Evolutionary conservation across 768 basidiomycete genomes (phyloP).

Genomic region (Russula ochroleuca): DNA sequence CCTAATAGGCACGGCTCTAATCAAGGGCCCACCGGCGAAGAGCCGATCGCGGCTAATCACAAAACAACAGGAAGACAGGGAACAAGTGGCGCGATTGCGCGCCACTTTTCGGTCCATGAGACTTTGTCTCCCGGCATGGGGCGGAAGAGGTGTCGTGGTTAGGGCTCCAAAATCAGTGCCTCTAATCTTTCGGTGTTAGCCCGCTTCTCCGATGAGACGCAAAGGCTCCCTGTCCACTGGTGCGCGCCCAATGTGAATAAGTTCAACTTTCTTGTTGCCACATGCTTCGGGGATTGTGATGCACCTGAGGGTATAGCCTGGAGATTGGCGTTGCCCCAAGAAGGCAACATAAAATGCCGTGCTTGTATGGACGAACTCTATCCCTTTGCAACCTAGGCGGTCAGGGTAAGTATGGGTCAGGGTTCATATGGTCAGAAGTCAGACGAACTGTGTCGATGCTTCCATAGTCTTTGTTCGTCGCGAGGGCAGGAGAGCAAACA

Average conservation of each 20-base stretch:
- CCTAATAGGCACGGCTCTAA: conserved; percentile 3
- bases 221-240: neutral
- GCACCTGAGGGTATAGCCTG: neutral
- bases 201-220: neutral
- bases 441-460: neutral
- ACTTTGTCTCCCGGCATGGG: neutral
- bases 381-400: conserved; percentile 1
- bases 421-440: conserved; percentile 2
- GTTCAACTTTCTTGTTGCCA: neutral
- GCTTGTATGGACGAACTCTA: conserved; percentile 3
- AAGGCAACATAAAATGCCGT: neutral
- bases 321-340: conserved; percentile 4
- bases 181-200: neutral
- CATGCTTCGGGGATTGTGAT: conserved; percentile 1
- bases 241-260: neutral
- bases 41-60: conserved; percentile 16
- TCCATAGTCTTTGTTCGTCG: neutral
- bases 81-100: neutral
- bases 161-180: neutral
- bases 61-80: neutral
- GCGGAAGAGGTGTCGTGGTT: neutral
- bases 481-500: neutral
- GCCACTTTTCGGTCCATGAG: no score
- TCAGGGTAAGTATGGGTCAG: neutral
- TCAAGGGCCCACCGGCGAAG: neutral